Percentiles rank a stretch among this genome's conserved stretches.
phyloP scores from a whole-genome alignment of 2,329 filamentous ascomycete species.

The Fusarium sp. region DNA sequence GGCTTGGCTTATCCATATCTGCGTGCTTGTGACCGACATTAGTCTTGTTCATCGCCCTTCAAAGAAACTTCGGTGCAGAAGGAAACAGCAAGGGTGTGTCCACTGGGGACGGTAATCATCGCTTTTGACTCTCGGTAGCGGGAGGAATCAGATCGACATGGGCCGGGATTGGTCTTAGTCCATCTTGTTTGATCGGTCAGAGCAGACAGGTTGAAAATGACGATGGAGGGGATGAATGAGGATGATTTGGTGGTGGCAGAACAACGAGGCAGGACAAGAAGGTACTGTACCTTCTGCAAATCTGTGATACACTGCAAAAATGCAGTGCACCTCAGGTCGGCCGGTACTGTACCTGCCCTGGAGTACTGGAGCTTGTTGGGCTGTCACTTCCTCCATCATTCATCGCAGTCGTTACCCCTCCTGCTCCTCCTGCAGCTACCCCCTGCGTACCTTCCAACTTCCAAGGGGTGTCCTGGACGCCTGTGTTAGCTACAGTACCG shows the following conservation, averaged over 20 bases:
- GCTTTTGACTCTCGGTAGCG: constrained; percentile 32
- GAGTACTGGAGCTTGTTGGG: background rate
- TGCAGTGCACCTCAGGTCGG: background rate
- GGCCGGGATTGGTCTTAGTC: constrained; percentile 6
- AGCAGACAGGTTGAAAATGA: constrained; percentile 14
- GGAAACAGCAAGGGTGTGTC: background rate
- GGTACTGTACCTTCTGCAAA: background rate
- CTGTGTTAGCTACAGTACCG: background rate
- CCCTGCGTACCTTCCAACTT: background rate
- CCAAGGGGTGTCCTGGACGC: background rate
- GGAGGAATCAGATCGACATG: constrained; percentile 29
- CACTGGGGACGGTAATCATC: background rate
- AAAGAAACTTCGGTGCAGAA: constrained; percentile 3
- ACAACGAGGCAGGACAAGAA: constrained; percentile 23
- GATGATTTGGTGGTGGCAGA: constrained; percentile 3
- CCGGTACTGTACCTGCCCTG: background rate
- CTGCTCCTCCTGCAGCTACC: constrained; percentile 17
- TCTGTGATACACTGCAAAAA: background rate
- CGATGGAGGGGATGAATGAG: background rate
- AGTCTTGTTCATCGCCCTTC: background rate
- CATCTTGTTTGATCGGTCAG: constrained; percentile 20
- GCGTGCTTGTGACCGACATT: constrained; percentile 19
- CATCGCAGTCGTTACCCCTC: constrained; percentile 27
- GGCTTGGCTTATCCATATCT: constrained; percentile 15
- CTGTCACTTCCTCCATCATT: background rate